A percentile compares a stretch with the other conserved stretches of the same genome.
phyloP scores from a whole-genome alignment of 2,329 filamentous ascomycete species.

The Raffaelea albimanens region DNA sequence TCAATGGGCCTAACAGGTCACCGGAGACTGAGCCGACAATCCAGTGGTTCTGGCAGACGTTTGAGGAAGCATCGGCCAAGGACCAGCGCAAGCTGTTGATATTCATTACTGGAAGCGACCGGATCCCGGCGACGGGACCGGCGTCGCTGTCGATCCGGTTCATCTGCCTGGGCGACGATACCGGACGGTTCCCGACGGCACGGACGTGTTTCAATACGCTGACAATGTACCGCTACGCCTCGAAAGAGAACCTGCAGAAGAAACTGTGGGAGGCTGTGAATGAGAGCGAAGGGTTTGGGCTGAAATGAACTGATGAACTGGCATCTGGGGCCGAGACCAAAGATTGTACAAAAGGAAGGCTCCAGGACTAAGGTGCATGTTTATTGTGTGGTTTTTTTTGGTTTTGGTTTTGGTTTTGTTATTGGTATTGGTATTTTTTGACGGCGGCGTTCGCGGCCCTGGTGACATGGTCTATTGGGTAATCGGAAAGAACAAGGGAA shows the following conservation, averaged over 20 bases:
- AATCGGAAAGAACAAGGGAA: too few species aligned
- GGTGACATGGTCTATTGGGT: too few species aligned
- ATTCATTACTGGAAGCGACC: slow-evolving; percentile 85
- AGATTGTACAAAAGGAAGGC: too few species aligned
- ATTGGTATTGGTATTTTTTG: too few species aligned
- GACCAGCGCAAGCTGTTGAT: slow-evolving; percentile 71
- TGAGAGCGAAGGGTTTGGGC: slow-evolving; percentile 85
- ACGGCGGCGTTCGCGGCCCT: too few species aligned
- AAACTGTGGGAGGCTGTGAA: slow-evolving; percentile 79
- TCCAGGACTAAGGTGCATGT: too few species aligned
- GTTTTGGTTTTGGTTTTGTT: too few species aligned
- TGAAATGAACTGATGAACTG: too few species aligned
- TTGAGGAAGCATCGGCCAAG: slow-evolving; percentile 52
- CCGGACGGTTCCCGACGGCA: slow-evolving; percentile 69
- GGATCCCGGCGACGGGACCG: slow-evolving; percentile 80
- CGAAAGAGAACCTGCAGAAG: slow-evolving; percentile 55
- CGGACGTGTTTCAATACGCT: slow-evolving; percentile 87
- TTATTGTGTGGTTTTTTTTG: too few species aligned
- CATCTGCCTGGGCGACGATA: slow-evolving; percentile 65
- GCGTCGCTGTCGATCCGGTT: slow-evolving; percentile 70
- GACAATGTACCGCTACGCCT: slow-evolving; percentile 63
- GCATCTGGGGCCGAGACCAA: too few species aligned
- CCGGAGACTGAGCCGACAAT: slow-evolving; percentile 57
- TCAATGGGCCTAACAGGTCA: slow-evolving; percentile 36
- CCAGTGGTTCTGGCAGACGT: slow-evolving; percentile 82